These are phyloP conservation scores for Schizonepeta tenuifolia DNA, from an alignment of 257 asterid genomes.

Conservation along the genomic window DNA sequence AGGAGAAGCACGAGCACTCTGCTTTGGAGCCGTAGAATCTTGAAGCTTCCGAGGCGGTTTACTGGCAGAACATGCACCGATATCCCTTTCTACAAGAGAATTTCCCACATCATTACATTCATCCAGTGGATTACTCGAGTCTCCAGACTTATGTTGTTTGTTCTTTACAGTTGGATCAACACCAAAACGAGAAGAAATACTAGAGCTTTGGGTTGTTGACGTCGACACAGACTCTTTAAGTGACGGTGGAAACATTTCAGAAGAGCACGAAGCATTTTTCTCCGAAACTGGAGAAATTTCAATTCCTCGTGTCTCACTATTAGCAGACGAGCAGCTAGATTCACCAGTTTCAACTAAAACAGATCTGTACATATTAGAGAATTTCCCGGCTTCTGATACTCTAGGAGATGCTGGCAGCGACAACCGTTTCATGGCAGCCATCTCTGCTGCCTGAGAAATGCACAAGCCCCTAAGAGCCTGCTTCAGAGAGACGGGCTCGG, in stretches of 20 bases:
- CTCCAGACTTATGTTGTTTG: slow-evolving; percentile 29
- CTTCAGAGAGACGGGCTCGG: slow-evolving; percentile 86
- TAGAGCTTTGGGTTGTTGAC: slow-evolving; percentile 37
- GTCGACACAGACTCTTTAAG: slow-evolving; percentile 38
- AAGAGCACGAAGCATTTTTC: slow-evolving; percentile 48
- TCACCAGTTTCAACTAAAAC: slow-evolving; percentile 54
- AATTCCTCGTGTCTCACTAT: slow-evolving; percentile 37
- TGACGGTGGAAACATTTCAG: slow-evolving; percentile 22
- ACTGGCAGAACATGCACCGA: slow-evolving; percentile 1
- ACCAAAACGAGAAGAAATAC: slow-evolving; percentile 24
- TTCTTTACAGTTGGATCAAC: slow-evolving; percentile 22
- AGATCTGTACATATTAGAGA: slow-evolving; percentile 52
- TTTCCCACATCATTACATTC: slow-evolving; percentile 29
- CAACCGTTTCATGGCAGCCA: slow-evolving; percentile 78
- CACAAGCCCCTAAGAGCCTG: slow-evolving; percentile 92
- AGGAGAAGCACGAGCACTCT: slow-evolving; percentile 28
- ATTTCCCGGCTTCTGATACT: slow-evolving; percentile 61
- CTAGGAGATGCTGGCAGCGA: slow-evolving; percentile 80
- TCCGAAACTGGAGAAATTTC: slow-evolving; percentile 52
- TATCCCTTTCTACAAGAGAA: slow-evolving; percentile 24
- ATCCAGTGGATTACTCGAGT: slow-evolving; percentile 23
- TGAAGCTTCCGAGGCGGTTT: slow-evolving; percentile 26
- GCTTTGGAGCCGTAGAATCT: slow-evolving; percentile 29
- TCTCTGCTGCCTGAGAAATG: slow-evolving; percentile 96
- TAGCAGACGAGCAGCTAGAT: slow-evolving; percentile 34